phyloP scores from a whole-genome alignment of 805 yeast species.

The Cyberlindnera xylosilytica region DNA sequence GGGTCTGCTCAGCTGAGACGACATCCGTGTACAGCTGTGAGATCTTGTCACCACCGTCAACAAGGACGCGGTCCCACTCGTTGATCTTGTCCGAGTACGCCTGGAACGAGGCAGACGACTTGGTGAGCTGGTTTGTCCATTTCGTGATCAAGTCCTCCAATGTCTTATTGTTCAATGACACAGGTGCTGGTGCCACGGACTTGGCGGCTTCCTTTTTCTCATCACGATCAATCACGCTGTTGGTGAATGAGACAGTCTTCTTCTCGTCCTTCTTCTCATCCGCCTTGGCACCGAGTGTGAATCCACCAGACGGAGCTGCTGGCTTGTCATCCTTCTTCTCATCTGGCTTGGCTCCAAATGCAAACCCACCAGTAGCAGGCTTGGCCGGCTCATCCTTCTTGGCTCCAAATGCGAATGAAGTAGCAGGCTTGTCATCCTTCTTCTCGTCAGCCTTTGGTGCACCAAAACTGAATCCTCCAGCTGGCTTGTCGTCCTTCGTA shows the following conservation, averaged over 20 bases:
- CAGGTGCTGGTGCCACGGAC: slow-evolving; percentile 60
- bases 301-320: slow-evolving; percentile 15
- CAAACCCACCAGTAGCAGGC: slow-evolving; percentile 17
- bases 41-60: slow-evolving; percentile 82
- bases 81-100: slow-evolving; percentile 70
- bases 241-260: slow-evolving; percentile 28
- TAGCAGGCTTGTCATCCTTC: slow-evolving; percentile 13
- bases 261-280: slow-evolving; percentile 21
- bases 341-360: slow-evolving; percentile 27
- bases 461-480: slow-evolving; percentile 26
- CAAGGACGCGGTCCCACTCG: slow-evolving; percentile 82
- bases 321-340: slow-evolving; percentile 19
- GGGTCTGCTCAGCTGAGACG: slow-evolving; percentile 79
- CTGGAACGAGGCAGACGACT: slow-evolving; percentile 71
- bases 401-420: slow-evolving; percentile 24
- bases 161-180: slow-evolving; percentile 85
- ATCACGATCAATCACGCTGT: slow-evolving; percentile 23
- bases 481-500: slow-evolving; percentile 14
- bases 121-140: slow-evolving; percentile 86
- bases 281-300: slow-evolving; percentile 27
- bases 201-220: slow-evolving; percentile 44
- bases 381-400: slow-evolving; percentile 9
- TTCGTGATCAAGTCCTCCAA: slow-evolving; percentile 87
- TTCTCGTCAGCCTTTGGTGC: slow-evolving; percentile 15
- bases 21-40: slow-evolving; percentile 75